Conservation (phyloP, 2,329 filamentous ascomycete species). For the Aureobasidium sp. region DNA sequence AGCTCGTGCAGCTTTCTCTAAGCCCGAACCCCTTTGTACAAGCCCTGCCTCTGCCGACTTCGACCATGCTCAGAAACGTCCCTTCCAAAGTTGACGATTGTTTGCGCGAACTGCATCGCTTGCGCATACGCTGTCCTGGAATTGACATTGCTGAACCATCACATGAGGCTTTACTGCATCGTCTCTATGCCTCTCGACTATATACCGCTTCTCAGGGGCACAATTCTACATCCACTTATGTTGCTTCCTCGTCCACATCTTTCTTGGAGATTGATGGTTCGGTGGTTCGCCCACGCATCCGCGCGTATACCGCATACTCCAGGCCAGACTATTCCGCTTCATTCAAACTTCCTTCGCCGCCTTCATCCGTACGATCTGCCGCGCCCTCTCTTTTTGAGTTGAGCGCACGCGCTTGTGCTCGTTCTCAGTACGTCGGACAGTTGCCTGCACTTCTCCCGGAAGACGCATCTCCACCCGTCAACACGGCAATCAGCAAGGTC, state of each 20-base stretch:
- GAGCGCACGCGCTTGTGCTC: slow-evolving; percentile 21
- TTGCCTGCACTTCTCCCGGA: slow-evolving; percentile 18
- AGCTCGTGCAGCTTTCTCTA: slow-evolving; percentile 45
- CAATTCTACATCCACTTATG: slow-evolving; percentile 20
- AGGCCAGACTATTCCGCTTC: neutral
- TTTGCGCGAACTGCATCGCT: slow-evolving; percentile 8
- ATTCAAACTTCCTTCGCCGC: slow-evolving; percentile 4
- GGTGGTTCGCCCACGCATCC: slow-evolving; percentile 2
- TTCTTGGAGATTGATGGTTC: slow-evolving; percentile 25
- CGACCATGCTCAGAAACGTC: neutral
- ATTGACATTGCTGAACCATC: slow-evolving; percentile 18
- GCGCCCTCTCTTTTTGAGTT: slow-evolving; percentile 30
- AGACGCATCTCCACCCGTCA: slow-evolving; percentile 16
- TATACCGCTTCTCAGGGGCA: slow-evolving; percentile 13
- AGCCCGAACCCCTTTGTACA: slow-evolving; percentile 56
- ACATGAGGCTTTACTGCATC: slow-evolving; percentile 16
- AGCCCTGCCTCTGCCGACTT: neutral
- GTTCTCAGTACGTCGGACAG: slow-evolving; percentile 20
- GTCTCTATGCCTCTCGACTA: slow-evolving; percentile 16
- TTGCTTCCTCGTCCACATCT: slow-evolving; percentile 19
- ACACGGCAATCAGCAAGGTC: slow-evolving; percentile 18
- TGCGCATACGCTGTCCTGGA: slow-evolving; percentile 14
- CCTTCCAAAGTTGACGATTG: neutral
- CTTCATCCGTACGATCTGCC: slow-evolving; percentile 6
- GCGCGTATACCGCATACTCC: neutral